Base-by-base conservation (phyloP, 805 yeast species). In the Jamesozyma gamospora region DNA sequence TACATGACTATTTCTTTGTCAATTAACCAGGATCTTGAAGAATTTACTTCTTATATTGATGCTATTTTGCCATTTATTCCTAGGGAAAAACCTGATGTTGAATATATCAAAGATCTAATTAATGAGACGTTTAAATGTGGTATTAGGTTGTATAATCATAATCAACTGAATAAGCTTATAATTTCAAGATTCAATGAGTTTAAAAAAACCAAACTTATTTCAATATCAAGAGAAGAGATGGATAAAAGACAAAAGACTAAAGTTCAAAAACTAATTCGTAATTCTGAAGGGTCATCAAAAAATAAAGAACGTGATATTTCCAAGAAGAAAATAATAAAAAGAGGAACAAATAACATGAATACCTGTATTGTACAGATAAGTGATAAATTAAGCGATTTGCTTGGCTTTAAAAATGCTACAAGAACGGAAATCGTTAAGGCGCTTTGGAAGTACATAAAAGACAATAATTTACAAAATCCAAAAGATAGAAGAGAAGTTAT, bases 401-500 rank as follows among this genome's bases (percentile, higher is more conserved):
- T 83, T 8, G 72, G 70, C 0, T 60, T 50, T n/a, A 36, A 55
- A 1, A 64, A 59, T 38, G 53, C 74, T 28, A 67, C 86, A 3
- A 63, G 92, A 46, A 76, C 87, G 0, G 77, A 79, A 51, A 74
- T 80, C 14, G 85, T 80, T 8, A 80, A 79, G 46, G 58, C 58
- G 34, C 51, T 83, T 3, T 83, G 94, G 94, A 71, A 66, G 9
- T 75, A 85, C 55, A 81, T 85, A 42, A 78, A 76, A 50, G 69
- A 58, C 10, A 52, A 80, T 41, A 60, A 72, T 15, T 58, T 85
- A 18, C 94, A 84, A 54, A 75, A 81, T 46, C 83, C 88, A 2
- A 50, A 64, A 2, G 83, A 84, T 56, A 69, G 69, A 45, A 65
- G 88, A 38, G 76, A 74, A 43, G 77, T 85, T 8, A 13, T 74